These are phyloP conservation scores for Phytophthora lateralis DNA, from an alignment of 352 stramenopile genomes.

Conservation along the genomic window DNA sequence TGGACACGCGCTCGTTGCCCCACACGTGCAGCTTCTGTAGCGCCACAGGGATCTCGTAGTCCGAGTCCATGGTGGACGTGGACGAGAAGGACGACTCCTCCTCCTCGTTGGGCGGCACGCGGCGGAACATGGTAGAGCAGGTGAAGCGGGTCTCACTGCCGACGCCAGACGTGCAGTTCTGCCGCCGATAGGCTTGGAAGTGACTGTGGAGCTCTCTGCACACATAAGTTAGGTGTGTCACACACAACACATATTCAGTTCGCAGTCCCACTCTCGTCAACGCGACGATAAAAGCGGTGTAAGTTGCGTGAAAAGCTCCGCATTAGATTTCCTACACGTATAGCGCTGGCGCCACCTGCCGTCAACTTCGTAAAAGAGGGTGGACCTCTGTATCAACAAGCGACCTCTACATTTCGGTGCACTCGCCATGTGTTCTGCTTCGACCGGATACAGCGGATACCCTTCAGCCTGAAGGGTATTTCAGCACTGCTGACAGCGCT, in stretches of 20 bases:
- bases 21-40: constrained; percentile 67
- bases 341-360: constrained; percentile 10
- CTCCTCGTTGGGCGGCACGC: constrained; percentile 34
- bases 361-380: constrained; percentile 26
- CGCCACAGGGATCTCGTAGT: constrained; percentile 81
- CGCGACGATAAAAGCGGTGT: constrained; percentile 10
- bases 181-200: constrained; percentile 10
- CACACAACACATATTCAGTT: constrained; percentile 29
- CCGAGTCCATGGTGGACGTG: constrained; percentile 85
- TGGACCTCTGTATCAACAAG: constrained; percentile 6
- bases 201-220: constrained; percentile 10
- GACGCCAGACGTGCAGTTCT: constrained; percentile 15
- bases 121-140: constrained; percentile 26
- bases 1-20: constrained; percentile 72
- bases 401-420: constrained; percentile 17
- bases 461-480: too few relatives aligned
- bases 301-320: neutral
- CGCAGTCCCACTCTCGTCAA: constrained; percentile 9
- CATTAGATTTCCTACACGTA: too few relatives aligned
- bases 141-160: neutral
- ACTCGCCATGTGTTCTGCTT: constrained; percentile 18
- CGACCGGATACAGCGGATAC: neutral
- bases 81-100: constrained; percentile 76
- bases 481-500: neutral
- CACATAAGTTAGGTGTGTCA: constrained; percentile 13